Base-by-base conservation (phyloP, 1,284 basidiomycete species). In the Tilletia horrida region DNA sequence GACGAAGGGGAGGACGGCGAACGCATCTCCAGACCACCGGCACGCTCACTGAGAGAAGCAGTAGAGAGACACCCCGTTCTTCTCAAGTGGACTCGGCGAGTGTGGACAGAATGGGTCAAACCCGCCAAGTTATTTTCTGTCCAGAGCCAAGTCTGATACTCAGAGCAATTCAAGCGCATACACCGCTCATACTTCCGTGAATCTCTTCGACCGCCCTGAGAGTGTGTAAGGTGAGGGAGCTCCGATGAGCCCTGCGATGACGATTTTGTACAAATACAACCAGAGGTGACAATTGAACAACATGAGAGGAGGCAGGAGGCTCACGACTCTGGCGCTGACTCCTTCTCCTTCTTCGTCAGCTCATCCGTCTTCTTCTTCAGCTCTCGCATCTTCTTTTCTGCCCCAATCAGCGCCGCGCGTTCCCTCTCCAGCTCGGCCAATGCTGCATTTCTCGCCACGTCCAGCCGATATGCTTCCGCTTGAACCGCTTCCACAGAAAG, bases 401-500 rank as follows among this genome's bases (percentile, higher is more conserved):
- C 71, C 62, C 67, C 72, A 31, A 83, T 78, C 7, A 83, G 71
- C 71, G 73, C 74, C 23, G 73, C 66, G 9, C 82, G 68, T 21
- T 81, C 72, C 27, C 69, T 69, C 45, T 83, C 81, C 16, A 83
- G 78, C 69, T 83, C 77, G 9, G 72, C 71, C 14, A 81, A 71
- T 40, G 95, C 86, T 29, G 86, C 84, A 74, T 89, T 88, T 61
- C 88, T 85, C 3, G 91, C 93, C 64, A 87, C 86, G 65, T 94
- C 91, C 63, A 97, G 81, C 64, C 90, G 84, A 44, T 91, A 90
- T 2, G 86, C 86, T 81, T 97, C 95, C 16, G 71, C 66, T 90
- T 91, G 80, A 86, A 89, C 83, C 90, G 91, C 90, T 93, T 93
- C 71, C 87, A 86, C 65, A 84, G 83, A 62, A 86, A 89, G 77